A percentile compares a stretch with the other conserved stretches of the same genome.
Conservation (phyloP, 345 rosid species). For the Balakata baccata region DNA sequence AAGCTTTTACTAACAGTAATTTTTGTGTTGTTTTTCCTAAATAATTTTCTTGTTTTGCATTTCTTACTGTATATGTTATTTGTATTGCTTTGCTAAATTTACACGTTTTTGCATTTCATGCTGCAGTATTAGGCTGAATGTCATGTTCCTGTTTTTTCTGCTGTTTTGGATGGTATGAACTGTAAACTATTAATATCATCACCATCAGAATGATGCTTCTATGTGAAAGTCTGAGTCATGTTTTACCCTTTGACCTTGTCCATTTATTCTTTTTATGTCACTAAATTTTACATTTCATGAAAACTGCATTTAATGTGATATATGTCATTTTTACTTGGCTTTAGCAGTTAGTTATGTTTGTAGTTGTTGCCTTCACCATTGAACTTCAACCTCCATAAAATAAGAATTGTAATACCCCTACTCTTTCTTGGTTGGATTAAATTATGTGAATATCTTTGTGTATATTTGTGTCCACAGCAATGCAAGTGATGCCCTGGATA, state of each 20-base stretch:
- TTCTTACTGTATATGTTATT: no score
- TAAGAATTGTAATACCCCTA: neutral
- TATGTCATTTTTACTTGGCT: neutral
- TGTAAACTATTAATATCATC: neutral
- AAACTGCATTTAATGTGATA: neutral
- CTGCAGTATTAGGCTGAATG: neutral
- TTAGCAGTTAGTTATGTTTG: neutral
- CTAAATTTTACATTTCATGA: neutral
- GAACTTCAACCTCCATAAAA: slow-evolving; percentile 1
- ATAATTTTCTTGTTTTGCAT: no score
- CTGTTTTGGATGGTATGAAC: slow-evolving; percentile 3
- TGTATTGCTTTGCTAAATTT: neutral
- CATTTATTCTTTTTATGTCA: neutral
- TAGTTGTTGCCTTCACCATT: neutral
- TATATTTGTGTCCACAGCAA: slow-evolving; percentile 47
- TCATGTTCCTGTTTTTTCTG: neutral
- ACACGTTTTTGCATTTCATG: neutral
- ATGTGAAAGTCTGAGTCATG: neutral
- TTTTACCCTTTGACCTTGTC: neutral
- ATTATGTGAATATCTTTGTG: neutral
- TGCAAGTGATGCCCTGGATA: slow-evolving; percentile 98
- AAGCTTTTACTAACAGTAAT: neutral
- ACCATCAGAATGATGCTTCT: neutral
- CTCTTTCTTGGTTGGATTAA: slow-evolving; percentile 1
- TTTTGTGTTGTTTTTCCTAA: neutral